Percentiles rank a stretch among this genome's conserved stretches.
Conservation (phyloP, 306 rosid genomes). For the Carpinus fangiana region DNA sequence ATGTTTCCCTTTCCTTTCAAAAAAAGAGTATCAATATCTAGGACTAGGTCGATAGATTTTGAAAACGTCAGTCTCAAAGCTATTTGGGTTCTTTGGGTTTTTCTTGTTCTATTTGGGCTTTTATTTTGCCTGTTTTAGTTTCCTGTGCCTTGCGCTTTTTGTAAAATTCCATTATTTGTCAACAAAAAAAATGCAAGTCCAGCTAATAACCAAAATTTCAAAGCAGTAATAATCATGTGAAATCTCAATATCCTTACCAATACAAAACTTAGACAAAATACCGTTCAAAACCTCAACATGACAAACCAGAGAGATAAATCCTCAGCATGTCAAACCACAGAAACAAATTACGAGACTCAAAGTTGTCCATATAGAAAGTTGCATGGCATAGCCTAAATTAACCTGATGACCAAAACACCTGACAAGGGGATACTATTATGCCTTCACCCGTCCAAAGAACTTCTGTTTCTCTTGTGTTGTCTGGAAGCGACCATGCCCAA, state of each 20-base stretch:
- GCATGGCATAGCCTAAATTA: not conserved
- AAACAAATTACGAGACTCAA: not conserved
- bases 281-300: not conserved
- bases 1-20: too few relatives aligned
- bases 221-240: not conserved
- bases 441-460: slow-evolving; percentile 81
- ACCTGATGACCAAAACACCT: not conserved
- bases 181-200: too few relatives aligned
- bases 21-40: too few relatives aligned
- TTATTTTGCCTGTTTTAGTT: too few relatives aligned
- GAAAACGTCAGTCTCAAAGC: too few relatives aligned
- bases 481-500: slow-evolving; percentile 94
- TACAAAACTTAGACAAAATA: not conserved
- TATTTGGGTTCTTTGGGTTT: too few relatives aligned
- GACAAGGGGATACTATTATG: slow-evolving; percentile 26
- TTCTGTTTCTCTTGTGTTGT: slow-evolving; percentile 78
- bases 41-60: too few relatives aligned
- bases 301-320: not conserved
- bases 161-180: too few relatives aligned
- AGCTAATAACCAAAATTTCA: too few relatives aligned
- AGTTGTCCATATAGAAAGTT: not conserved
- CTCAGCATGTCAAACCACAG: not conserved
- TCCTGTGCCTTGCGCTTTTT: too few relatives aligned
- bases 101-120: too few relatives aligned
- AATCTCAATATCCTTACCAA: not conserved